phyloP scores from a whole-genome alignment of 2,329 filamentous ascomycete species.

The Nothomitra cinnamomea region DNA sequence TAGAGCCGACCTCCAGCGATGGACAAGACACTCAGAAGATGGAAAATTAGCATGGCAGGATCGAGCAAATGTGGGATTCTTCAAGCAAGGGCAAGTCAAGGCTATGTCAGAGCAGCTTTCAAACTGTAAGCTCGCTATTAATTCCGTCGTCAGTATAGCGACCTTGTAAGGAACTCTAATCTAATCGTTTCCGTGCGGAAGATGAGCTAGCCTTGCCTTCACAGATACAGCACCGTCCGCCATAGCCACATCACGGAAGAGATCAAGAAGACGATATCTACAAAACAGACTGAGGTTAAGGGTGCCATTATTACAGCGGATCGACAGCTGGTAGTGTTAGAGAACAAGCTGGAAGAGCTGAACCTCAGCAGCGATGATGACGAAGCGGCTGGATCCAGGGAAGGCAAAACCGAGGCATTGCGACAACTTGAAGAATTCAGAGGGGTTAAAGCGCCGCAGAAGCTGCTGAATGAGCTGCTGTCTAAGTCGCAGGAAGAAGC shows the following conservation, averaged over 20 bases:
- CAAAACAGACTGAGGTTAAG: conserved; percentile 15
- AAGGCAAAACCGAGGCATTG: conserved; percentile 9
- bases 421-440: conserved; percentile 10
- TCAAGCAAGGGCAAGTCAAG: conserved; percentile 20
- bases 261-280: conserved; percentile 18
- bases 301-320: conserved; percentile 14
- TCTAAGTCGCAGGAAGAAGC: conserved; percentile 10
- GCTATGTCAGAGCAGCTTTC: conserved; percentile 21
- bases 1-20: conserved; percentile 16
- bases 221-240: conserved; percentile 19
- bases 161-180: conserved; percentile 19
- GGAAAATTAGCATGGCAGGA: conserved; percentile 19
- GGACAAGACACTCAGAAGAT: conserved; percentile 19
- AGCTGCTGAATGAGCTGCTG: conserved; percentile 9
- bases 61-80: conserved; percentile 19
- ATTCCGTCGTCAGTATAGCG: conserved; percentile 16
- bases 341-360: conserved; percentile 16
- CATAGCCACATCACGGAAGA: conserved; percentile 18
- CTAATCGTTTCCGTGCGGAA: conserved; percentile 7
- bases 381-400: conserved; percentile 7
- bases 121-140: conserved; percentile 19
- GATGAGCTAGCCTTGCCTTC: conserved; percentile 11
- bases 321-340: conserved; percentile 12
- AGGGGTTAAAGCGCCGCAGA: conserved; percentile 8
- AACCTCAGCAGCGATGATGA: conserved; percentile 9